Evolutionary conservation across 106 monocot species (phyloP), one percentile per base, ranked within the genome.

Genomic region (Acorus calamus): DNA sequence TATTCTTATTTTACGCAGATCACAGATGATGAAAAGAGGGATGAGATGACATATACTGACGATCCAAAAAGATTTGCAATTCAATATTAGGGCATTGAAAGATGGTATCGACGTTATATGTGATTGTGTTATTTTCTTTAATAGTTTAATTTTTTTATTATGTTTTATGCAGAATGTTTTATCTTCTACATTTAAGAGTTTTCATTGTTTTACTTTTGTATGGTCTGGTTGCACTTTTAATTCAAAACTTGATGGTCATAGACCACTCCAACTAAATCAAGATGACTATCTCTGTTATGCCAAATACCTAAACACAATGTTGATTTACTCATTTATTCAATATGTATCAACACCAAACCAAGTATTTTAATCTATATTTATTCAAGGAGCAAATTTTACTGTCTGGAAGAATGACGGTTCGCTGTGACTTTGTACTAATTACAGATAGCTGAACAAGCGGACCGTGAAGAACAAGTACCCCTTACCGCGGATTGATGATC

Each of bases 41-140:
- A 89, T 47, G 89, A 82, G 50, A 83, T 83, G 76, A 42, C 72
- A 41, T 89, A 89, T 67, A 66, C 50, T 8, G 4, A 11, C 4
- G 45, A 56, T 2, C 77, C 85, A 52, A 50, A 89, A 74, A 12
- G 80, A 75, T 28, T 89, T 89, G 50, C 89, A 89, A 44, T 53
- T 44, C 0, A 75, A 69, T 49, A 85, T 89, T 9, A 66, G 82
- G 4, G 47, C 61, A 4, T n/a, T 62, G 8, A 56, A 63, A 8
- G 47, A 9, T 10, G 84, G 84, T 83, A 66, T n/a, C n/a, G n/a
- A n/a, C n/a, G n/a, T n/a, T n/a, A n/a, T n/a, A n/a, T n/a, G n/a
- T n/a, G n/a, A n/a, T n/a, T n/a, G n/a, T n/a, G n/a, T n/a, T n/a
- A n/a, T n/a, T 4, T 44, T 8, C 61, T 44, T 44, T 8, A 6